phyloP scores from a whole-genome alignment of 2,329 filamentous ascomycete species.

The Phoma sp. region DNA sequence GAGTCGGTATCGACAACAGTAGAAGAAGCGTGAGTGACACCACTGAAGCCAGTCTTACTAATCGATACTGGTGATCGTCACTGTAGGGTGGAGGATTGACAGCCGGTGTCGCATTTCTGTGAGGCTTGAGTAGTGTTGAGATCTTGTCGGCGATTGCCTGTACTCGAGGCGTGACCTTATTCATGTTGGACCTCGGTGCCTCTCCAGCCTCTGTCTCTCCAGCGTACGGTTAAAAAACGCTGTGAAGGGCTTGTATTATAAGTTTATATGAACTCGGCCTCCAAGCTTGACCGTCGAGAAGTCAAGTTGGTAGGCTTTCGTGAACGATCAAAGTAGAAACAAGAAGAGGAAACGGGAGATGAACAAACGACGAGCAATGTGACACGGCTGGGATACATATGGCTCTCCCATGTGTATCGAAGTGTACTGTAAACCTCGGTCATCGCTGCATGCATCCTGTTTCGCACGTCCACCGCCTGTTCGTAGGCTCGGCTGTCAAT shows the following conservation, averaged over 20 bases:
- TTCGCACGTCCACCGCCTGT: constrained; percentile 25
- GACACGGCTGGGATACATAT: constrained; percentile 31
- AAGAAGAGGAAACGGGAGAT: constrained; percentile 12
- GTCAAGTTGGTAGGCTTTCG: constrained; percentile 16
- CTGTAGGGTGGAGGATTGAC: constrained; percentile 13
- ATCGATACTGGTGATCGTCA: constrained; percentile 3
- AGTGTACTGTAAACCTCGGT: constrained; percentile 25
- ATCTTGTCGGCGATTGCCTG: constrained; percentile 20
- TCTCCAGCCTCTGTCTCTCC: not conserved
- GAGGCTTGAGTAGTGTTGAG: constrained; percentile 19
- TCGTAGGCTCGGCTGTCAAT: constrained; percentile 35
- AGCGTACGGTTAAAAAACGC: not conserved
- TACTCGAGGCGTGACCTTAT: constrained; percentile 15
- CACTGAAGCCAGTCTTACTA: constrained; percentile 3
- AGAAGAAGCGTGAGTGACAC: constrained; percentile 7
- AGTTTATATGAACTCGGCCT: constrained; percentile 6
- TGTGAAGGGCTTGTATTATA: constrained; percentile 6
- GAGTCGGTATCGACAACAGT: constrained; percentile 1
- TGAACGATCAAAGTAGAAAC: constrained; percentile 14
- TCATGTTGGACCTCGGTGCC: constrained; percentile 14
- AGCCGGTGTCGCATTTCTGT: constrained; percentile 13
- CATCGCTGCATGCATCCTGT: constrained; percentile 30
- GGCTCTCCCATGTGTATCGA: constrained; percentile 3
- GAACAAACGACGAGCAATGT: constrained; percentile 12
- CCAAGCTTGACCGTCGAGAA: constrained; percentile 9